Base-by-base conservation (phyloP, 768 basidiomycete species). In the Leccinum subgranulosum region DNA sequence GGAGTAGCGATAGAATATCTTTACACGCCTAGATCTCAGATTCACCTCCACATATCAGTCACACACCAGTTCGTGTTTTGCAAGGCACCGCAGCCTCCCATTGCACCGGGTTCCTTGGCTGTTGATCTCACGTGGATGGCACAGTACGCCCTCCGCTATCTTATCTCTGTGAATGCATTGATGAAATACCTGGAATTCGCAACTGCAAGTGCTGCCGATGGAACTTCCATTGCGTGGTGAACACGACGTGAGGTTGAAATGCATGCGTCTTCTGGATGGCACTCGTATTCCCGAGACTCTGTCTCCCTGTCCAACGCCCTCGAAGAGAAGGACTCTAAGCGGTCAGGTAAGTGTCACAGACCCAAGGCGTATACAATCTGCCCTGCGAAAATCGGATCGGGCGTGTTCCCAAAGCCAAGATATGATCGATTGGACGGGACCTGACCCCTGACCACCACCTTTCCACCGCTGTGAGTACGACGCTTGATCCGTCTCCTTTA, bases 401-500 rank as follows among this genome's bases (percentile, higher is more conserved):
- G 48, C 21, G n/a, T 46, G 10, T 25, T 15, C 33, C 6, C 31
- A 55, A 82, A 71, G 82, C 52, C 83, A 82, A 33, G 71, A 69
- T 47, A 66, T 60, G 21, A 84, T 85, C 61, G 70, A 70, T 21
- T 86, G 85, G 85, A 79, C 73, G n/a, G 81, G 83, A 3, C 83
- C 82, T 4, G 83, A 84, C 62, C 83, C 23, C 84, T 25, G 79
- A 77, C 12, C 83, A 86, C 57, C 81, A 85, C 61, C 82, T 84
- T 62, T 84, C 84, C 1, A 82, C 74, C n/a, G 82, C 84, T 29
- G 85, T 85, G 63, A 61, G 81, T 75, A 28, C 29, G 28, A 31
- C 31, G 23, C 25, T 46, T 41, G 55, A 17, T 21, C 19, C 45
- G 36, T 17, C 8, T 39, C 8, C 36, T 39, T 9, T 15, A 36